Evolutionary conservation across 768 basidiomycete genomes (phyloP), one percentile per base, ranked within the genome.

Genomic region (Amylocystis lapponica): DNA sequence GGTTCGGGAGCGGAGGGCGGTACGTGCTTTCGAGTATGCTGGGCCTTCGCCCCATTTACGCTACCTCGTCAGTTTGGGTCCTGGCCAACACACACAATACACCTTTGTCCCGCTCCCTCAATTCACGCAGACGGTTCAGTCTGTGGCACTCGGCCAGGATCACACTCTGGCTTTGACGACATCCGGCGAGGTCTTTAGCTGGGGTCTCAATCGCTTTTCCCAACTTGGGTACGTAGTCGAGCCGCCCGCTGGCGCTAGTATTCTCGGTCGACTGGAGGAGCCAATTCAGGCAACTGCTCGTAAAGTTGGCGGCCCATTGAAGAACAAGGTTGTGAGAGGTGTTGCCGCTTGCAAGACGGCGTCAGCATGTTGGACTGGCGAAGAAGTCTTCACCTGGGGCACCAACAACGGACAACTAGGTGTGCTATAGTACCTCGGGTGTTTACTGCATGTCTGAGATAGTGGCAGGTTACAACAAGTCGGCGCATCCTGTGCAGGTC

Each of bases 341-440:
- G 74, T 96, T 7, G 86, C 93, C 0, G 92, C 94, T 0, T 88
- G 85, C 52, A 85, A 88, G 57, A 80, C 76, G 17, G 84, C 91
- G 13, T 92, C 88, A 12, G 91, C 81, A 5, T 94, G 91, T 62
- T 96, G 90, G 88, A 93, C 91, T 0, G 66, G 67, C 4, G 52
- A 53, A 9, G 67, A 78, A 32, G 75, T 91, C 2, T 93, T 75
- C 60, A 91, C 90, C 0, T 98, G 93, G 93, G 96, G 96, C 0
- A 88, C 84, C 20, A 96, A 97, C 61, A 75, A 73, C 31, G 96
- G 96, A 1, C 96, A 99, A 60, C 72, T 98, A 3, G 94, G 93
- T 81, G 47, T 41, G 72, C 37, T 7, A 12, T 33, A 14, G n/a
- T 34, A 31, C 7, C 11, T 14, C 25, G 16, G n/a, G 14, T 30